A percentile compares a stretch with the other conserved stretches of the same genome.
Evolutionary conservation across 2,329 filamentous ascomycete species (phyloP).

Genomic region (Beauveria rudraprayagi): DNA sequence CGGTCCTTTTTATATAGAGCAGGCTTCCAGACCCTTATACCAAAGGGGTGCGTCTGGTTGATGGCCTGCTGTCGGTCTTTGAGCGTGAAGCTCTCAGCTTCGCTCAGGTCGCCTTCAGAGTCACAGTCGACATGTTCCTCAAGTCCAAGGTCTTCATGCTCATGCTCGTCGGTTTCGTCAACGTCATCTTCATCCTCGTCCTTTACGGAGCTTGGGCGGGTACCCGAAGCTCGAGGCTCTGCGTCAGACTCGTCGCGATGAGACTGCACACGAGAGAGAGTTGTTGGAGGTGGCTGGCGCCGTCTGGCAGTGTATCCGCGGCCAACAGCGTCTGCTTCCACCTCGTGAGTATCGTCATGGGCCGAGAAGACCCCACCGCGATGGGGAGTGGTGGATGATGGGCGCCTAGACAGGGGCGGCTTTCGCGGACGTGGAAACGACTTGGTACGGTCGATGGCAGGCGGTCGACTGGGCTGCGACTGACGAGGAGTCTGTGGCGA

Average conservation of each 20-base stretch:
- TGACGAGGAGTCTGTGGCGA: conserved; percentile 6
- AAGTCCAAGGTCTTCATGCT: conserved; percentile 32
- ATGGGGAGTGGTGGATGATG: conserved; percentile 70
- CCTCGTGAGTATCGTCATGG: conserved; percentile 77
- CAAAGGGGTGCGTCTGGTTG: conserved; percentile 97
- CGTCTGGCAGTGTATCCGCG: conserved; percentile 30
- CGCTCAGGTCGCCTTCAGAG: conserved; percentile 68
- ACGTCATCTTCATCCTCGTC: conserved; percentile 23
- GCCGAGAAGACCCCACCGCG: conserved; percentile 83
- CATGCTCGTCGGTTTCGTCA: conserved; percentile 24
- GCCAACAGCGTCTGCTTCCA: conserved; percentile 57
- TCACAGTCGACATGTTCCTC: conserved; percentile 50
- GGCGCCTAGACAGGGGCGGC: conserved; percentile 62
- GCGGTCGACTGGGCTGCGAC: conserved; percentile 27
- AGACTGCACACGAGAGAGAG: conserved; percentile 37
- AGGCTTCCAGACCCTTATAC: conserved; percentile 98
- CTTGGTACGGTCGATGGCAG: conserved; percentile 39
- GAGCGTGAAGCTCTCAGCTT: conserved; percentile 94
- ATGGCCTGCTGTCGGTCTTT: conserved; percentile 96
- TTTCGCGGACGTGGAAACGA: conserved; percentile 52
- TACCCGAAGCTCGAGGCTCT: conserved; percentile 20
- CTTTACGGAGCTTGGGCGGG: conserved; percentile 10
- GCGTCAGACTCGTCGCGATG: conserved; percentile 14
- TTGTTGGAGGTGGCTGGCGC: conserved; percentile 23
- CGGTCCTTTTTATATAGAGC: conserved; percentile 96